Base-by-base conservation (phyloP, 2,329 filamentous ascomycete genomes). In the Pleurostoma richardsiae region DNA sequence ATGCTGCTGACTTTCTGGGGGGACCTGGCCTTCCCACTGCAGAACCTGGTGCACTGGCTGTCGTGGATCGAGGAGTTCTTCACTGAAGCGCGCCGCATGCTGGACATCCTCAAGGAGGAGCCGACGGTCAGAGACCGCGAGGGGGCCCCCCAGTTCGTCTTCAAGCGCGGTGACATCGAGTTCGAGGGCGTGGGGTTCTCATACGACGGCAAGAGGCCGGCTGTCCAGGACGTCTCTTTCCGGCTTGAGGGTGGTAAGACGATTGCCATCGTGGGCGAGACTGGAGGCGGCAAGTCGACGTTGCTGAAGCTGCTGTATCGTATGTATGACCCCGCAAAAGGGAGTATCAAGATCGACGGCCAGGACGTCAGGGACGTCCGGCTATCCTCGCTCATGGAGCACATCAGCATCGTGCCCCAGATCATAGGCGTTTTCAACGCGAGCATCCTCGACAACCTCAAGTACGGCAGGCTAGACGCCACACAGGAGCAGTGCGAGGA, bases 321-420 rank as follows among this genome's bases (percentile, higher is more conserved):
- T 1, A 80, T 80, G 56, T 83, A 82, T 65, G 80, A 84, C 48
- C 71, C 80, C 3, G 72, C 69, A 0, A 59, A 59, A 3, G 81
- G 80, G 3, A 63, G 66, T 4, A 81, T 84, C 50, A 64, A 61
- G 4, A 77, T 84, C 36, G 80, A 83, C 50, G 79, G 75, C 0
- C 74, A 80, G 53, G 77, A 83, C 50, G 70, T 87, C 29, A 73
- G 79, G 27, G 68, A 78, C 29, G 72, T 86, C 2, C 80, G 74
- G 0, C 66, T 84, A 10, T 67, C 72, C 46, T 81, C 75, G 41
- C 65, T 87, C 3, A 73, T 82, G 7, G 71, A 79, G 26, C 67
- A 71, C 3, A 72, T 87, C 29, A 82, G 82, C 26, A 71, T 85
- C 10, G 83, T 86, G 0, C 83, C 83, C 3, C 80, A 88, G 60